phyloP scores from a whole-genome alignment of 371 early-diverging fungal genomes.

The Fennellomyces sp. region DNA sequence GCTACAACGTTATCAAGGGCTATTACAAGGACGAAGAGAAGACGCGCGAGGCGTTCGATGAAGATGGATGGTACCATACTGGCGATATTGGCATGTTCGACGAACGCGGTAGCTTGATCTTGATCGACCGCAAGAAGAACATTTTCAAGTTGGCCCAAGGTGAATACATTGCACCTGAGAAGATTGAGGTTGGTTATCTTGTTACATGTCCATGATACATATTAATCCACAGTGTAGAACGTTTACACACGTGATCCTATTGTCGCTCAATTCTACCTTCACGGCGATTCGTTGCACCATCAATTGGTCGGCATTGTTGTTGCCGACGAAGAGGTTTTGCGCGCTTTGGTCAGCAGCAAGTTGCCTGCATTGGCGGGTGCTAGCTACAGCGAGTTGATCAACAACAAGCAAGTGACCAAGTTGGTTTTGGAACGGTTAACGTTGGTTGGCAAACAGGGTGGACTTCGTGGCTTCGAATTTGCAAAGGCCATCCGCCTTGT shows the following conservation, averaged over 20 bases:
- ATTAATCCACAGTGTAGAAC: too few relatives aligned
- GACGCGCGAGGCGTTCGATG: conserved; percentile 79
- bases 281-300: conserved; percentile 85
- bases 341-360: conserved; percentile 33
- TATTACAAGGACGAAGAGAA: conserved; percentile 85
- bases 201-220: too few relatives aligned
- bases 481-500: conserved; percentile 57
- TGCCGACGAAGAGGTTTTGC: conserved; percentile 68
- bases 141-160: conserved; percentile 93
- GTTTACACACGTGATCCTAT: conserved; percentile 56
- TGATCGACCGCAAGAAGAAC: conserved; percentile 97
- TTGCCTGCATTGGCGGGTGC: conserved; percentile 31
- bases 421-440: conserved; percentile 65
- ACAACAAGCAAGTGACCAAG: conserved; percentile 54
- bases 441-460: conserved; percentile 57
- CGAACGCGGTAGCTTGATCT: conserved; percentile 62
- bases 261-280: conserved; percentile 72
- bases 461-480: conserved; percentile 61
- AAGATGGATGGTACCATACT: conserved; percentile 93
- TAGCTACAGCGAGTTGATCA: conserved; percentile 52
- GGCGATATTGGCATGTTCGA: conserved; percentile 91
- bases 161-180: conserved; percentile 98
- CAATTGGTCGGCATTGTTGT: conserved; percentile 85
- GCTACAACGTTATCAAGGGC: conserved; percentile 75
- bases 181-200: too few relatives aligned